Conservation (phyloP, 148 eudicot species). For the Rhododendron ovatum region DNA sequence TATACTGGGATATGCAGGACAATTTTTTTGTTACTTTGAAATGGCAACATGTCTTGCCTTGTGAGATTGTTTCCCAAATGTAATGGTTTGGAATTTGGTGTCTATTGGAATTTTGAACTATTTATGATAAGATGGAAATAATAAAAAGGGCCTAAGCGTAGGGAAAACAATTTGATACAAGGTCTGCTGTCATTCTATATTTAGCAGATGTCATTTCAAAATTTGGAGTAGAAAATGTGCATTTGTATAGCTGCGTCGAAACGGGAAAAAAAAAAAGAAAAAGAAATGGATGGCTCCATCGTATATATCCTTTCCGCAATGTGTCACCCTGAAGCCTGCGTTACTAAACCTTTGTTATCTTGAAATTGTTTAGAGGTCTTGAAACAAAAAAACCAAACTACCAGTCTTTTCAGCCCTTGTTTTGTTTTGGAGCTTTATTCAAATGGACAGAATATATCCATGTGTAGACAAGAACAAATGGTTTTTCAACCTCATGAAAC, state of each 20-base stretch:
- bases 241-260: background rate
- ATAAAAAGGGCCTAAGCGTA: background rate
- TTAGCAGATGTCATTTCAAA: background rate
- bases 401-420: background rate
- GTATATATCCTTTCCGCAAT: background rate
- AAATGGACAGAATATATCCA: background rate
- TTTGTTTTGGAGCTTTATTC: background rate
- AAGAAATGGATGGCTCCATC: background rate
- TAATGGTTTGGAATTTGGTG: background rate
- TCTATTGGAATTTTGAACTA: background rate
- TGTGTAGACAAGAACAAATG: background rate
- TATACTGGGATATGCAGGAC: constrained; percentile 1
- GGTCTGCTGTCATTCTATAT: background rate
- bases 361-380: background rate
- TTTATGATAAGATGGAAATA: background rate
- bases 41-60: background rate
- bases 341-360: background rate
- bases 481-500: background rate
- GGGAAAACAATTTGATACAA: background rate
- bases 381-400: background rate
- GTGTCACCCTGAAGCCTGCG: background rate
- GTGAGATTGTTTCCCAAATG: background rate
- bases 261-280: background rate
- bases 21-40: background rate
- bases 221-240: background rate